Conservation (phyloP, 148 eudicot genomes). For the Rhododendron vialii region DNA sequence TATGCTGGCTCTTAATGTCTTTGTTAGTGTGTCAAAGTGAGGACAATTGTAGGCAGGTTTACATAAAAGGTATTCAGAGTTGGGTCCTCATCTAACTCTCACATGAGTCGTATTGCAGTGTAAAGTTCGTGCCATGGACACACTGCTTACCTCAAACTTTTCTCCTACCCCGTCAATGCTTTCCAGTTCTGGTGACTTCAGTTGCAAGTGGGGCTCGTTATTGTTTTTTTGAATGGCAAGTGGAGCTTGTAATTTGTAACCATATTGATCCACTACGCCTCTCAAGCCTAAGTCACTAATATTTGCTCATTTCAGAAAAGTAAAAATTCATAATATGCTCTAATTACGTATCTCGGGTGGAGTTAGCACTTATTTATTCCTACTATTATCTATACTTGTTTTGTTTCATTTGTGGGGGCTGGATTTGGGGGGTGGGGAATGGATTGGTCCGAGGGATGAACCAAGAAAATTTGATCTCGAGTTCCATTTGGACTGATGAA, state of each 20-base stretch:
- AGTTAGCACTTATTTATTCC: neutral
- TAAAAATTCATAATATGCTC: neutral
- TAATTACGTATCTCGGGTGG: neutral
- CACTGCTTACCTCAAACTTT: neutral
- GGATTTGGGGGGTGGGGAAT: neutral
- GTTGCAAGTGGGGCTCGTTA: neutral
- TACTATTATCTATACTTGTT: no score
- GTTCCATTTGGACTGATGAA: neutral
- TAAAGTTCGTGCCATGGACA: neutral
- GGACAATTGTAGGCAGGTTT: neutral
- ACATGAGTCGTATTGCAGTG: neutral
- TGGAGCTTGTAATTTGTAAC: neutral
- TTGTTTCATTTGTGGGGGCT: neutral
- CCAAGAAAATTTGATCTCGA: neutral
- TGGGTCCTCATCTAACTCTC: neutral
- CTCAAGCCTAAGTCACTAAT: neutral
- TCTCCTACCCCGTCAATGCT: neutral
- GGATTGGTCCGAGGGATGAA: neutral
- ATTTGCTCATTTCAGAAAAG: neutral
- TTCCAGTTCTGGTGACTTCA: neutral
- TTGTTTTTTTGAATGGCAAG: neutral
- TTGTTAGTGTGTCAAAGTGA: conserved; percentile 2
- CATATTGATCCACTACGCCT: neutral
- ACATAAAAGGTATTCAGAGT: neutral
- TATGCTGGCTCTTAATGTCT: neutral